Conservation (phyloP, 2,329 filamentous ascomycete genomes). For the Clathrospora elynae region DNA sequence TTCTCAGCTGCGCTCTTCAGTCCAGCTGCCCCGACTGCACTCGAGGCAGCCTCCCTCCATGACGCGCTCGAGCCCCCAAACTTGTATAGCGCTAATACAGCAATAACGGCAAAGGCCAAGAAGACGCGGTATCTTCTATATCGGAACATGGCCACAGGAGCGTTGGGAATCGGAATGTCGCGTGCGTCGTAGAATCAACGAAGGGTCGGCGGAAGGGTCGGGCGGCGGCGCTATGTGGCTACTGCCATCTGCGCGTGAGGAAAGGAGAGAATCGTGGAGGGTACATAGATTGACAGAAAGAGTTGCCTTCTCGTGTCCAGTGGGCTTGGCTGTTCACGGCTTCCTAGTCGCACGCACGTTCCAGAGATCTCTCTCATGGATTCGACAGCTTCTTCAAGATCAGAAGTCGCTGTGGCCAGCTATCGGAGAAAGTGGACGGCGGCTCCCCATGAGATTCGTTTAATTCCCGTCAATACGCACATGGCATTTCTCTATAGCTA, state of each 20-base stretch:
- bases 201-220: conserved; percentile 3
- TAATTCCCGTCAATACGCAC: conserved; percentile 3
- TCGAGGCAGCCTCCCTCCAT: conserved; percentile 37
- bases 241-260: conserved; percentile 25
- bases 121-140: conserved; percentile 67
- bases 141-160: conserved; percentile 57
- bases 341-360: conserved; percentile 22
- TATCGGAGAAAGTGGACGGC: background rate
- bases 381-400: conserved; percentile 5
- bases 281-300: conserved; percentile 14
- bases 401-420: background rate
- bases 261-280: conserved; percentile 12
- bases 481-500: conserved; percentile 7
- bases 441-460: background rate
- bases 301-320: conserved; percentile 20
- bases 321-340: conserved; percentile 30
- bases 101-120: conserved; percentile 59
- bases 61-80: conserved; percentile 55
- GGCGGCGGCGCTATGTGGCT: conserved; percentile 13
- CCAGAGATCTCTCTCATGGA: conserved; percentile 13
- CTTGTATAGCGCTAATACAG: conserved; percentile 61
- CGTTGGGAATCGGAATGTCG: conserved; percentile 13
- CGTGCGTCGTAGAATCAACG: conserved; percentile 13
- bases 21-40: conserved; percentile 26
- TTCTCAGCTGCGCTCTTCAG: conserved; percentile 25